Percentiles rank a stretch among this genome's conserved stretches.
Conservation (phyloP, 495 filamentous ascomycete species). For the Podospora anserina region DNA sequence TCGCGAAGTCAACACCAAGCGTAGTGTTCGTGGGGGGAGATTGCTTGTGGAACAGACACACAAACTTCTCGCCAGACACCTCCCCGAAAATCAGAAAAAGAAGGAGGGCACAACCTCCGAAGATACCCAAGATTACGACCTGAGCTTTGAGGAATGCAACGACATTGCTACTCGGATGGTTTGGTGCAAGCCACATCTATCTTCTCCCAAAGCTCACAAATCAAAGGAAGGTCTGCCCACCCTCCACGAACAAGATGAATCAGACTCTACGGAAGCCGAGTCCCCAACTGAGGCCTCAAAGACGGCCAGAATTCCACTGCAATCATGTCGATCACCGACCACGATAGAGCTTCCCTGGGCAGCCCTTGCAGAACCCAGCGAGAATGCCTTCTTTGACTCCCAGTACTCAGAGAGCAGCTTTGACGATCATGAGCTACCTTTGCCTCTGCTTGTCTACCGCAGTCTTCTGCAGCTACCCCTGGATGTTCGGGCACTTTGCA, state of each 20-base stretch:
- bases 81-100: conserved; percentile 21
- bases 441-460: conserved; percentile 71
- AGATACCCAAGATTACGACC: conserved; percentile 20
- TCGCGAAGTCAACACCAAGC: conserved; percentile 63
- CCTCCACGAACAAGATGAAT: conserved; percentile 50
- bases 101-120: conserved; percentile 9
- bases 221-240: conserved; percentile 41
- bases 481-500: conserved; percentile 78
- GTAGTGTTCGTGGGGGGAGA: conserved; percentile 73
- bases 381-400: conserved; percentile 67
- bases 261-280: conserved; percentile 15
- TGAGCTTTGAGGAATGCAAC: conserved; percentile 74
- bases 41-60: conserved; percentile 65
- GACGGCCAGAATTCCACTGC: conserved; percentile 47
- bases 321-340: conserved; percentile 42
- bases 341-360: conserved; percentile 64
- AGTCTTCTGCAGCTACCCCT: conserved; percentile 71
- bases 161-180: conserved; percentile 68
- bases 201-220: conserved; percentile 12
- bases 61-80: conserved; percentile 52
- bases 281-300: neutral
- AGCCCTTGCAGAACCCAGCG: conserved; percentile 67
- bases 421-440: conserved; percentile 80
- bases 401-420: conserved; percentile 46
- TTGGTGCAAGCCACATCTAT: conserved; percentile 61